phyloP scores from a whole-genome alignment of 495 filamentous ascomycete genomes.

The Xylaria venustula region DNA sequence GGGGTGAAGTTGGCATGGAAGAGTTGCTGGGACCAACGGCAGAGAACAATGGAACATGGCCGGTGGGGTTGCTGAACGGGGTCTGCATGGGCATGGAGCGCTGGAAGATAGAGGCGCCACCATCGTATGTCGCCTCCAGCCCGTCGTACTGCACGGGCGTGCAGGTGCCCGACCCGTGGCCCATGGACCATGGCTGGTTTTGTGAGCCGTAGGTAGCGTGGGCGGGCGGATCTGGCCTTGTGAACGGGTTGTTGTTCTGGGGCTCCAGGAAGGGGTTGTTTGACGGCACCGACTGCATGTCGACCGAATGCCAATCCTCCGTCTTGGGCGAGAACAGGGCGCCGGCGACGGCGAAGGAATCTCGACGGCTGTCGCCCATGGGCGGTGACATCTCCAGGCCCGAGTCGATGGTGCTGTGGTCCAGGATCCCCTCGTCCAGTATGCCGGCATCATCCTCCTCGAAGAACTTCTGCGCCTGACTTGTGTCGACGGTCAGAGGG shows the following conservation, averaged over 20 bases:
- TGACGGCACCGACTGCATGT: slow-evolving; percentile 56
- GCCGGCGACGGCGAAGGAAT: slow-evolving; percentile 67
- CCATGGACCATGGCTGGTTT: slow-evolving; percentile 60
- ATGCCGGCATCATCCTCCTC: slow-evolving; percentile 81
- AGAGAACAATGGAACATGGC: slow-evolving; percentile 52
- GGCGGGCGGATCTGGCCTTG: slow-evolving; percentile 27
- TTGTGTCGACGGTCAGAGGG: slow-evolving; percentile 61
- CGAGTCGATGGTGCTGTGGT: slow-evolving; percentile 60
- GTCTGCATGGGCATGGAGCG: slow-evolving; percentile 48
- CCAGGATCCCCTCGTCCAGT: slow-evolving; percentile 83
- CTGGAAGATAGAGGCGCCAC: slow-evolving; percentile 53
- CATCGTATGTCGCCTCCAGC: slow-evolving; percentile 61
- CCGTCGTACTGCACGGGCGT: slow-evolving; percentile 60
- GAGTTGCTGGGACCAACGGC: slow-evolving; percentile 41
- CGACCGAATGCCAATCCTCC: slow-evolving; percentile 65
- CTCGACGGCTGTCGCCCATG: slow-evolving; percentile 63
- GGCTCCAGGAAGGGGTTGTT: slow-evolving; percentile 63
- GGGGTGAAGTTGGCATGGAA: slow-evolving; percentile 50
- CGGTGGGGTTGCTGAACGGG: slow-evolving; percentile 50
- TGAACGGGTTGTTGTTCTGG: slow-evolving; percentile 50
- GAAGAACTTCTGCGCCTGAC: slow-evolving; percentile 57
- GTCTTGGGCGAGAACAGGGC: slow-evolving; percentile 72
- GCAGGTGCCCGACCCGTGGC: slow-evolving; percentile 52
- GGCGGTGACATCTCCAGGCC: slow-evolving; percentile 68
- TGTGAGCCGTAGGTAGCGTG: slow-evolving; percentile 42